Conservation (phyloP, 2,329 filamentous ascomycete species). For the Sarocladium strictum region DNA sequence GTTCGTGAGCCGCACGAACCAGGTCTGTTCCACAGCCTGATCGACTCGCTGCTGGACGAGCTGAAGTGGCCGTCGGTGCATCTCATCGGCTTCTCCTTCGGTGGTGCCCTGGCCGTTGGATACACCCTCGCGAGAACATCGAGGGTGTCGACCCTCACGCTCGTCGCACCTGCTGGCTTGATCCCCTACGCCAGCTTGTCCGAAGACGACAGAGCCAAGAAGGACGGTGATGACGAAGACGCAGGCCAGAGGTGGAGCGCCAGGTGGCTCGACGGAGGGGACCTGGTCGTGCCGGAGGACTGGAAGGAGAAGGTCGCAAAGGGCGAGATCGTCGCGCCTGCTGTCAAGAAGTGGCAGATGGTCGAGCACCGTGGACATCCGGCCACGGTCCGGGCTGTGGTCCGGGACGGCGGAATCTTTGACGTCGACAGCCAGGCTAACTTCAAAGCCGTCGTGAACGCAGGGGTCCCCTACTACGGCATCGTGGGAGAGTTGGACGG, state of each 20-base stretch:
- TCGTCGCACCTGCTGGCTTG: slow-evolving; percentile 44
- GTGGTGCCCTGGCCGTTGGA: slow-evolving; percentile 30
- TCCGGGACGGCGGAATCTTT: slow-evolving; percentile 38
- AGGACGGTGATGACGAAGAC: slow-evolving; percentile 22
- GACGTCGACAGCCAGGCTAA: slow-evolving; percentile 23
- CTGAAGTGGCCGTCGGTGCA: slow-evolving; percentile 37
- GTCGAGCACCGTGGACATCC: slow-evolving; percentile 37
- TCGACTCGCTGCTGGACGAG: slow-evolving; percentile 32
- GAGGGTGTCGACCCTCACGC: slow-evolving; percentile 21
- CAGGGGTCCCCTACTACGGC: slow-evolving; percentile 11
- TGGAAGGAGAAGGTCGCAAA: slow-evolving; percentile 35
- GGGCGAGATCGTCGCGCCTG: slow-evolving; percentile 40
- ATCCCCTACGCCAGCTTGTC: slow-evolving; percentile 23
- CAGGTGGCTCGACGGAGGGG: slow-evolving; percentile 35
- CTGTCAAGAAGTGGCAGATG: slow-evolving; percentile 42
- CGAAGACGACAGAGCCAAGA: slow-evolving; percentile 16
- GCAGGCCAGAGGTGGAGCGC: slow-evolving; percentile 29
- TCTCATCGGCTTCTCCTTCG: slow-evolving; percentile 45
- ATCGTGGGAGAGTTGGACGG: slow-evolving; percentile 21
- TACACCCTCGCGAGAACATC: slow-evolving; percentile 29
- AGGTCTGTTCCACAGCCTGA: slow-evolving; percentile 33
- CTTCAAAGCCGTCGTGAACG: slow-evolving; percentile 11
- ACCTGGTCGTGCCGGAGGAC: slow-evolving; percentile 32
- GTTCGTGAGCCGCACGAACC: slow-evolving; percentile 34
- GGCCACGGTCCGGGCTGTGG: slow-evolving; percentile 37